Percentiles rank a stretch among this genome's conserved stretches.
Conservation (phyloP, 2,329 filamentous ascomycete species). For the Fonsecaea monophora region DNA sequence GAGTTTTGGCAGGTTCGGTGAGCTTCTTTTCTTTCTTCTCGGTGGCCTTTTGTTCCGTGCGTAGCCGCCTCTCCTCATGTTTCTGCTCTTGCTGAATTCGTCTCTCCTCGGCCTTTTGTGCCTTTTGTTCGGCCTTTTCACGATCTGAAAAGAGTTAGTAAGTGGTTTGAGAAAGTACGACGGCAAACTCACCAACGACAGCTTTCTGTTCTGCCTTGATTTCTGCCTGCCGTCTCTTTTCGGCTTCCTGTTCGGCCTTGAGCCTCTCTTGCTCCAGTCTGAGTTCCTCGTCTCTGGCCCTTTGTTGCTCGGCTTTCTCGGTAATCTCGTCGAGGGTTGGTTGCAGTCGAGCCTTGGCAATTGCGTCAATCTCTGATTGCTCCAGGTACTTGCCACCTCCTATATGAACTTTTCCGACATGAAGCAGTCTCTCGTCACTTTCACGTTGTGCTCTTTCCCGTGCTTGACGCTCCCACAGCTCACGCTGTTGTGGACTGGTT, state of each 20-base stretch:
- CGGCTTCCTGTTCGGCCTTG: slow-evolving; percentile 62
- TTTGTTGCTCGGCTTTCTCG: slow-evolving; percentile 75
- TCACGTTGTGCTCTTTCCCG: slow-evolving; percentile 71
- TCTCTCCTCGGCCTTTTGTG: slow-evolving; percentile 38
- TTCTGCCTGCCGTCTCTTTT: slow-evolving; percentile 50
- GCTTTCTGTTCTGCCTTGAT: slow-evolving; percentile 48
- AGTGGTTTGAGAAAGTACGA: not conserved
- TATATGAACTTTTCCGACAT: slow-evolving; percentile 69
- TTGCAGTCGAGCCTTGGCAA: slow-evolving; percentile 78
- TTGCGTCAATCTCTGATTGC: slow-evolving; percentile 76
- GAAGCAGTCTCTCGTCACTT: slow-evolving; percentile 65
- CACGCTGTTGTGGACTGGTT: slow-evolving; percentile 68
- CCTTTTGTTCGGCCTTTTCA: slow-evolving; percentile 37
- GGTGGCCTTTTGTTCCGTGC: slow-evolving; percentile 32
- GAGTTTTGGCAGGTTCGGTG: slow-evolving; percentile 24
- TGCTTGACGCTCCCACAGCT: slow-evolving; percentile 81
- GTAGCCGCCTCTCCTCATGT: slow-evolving; percentile 31
- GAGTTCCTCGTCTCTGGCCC: slow-evolving; percentile 69
- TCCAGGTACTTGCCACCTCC: slow-evolving; percentile 83
- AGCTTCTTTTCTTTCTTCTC: slow-evolving; percentile 38
- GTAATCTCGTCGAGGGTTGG: slow-evolving; percentile 86
- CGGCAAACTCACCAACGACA: slow-evolving; percentile 50
- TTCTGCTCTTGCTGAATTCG: slow-evolving; percentile 34
- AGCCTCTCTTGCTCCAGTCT: slow-evolving; percentile 70
- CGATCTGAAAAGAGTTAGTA: slow-evolving; percentile 32